Evolutionary conservation across 169 alveolate species (phyloP).

Genomic region (Theileria luwenshuni): DNA sequence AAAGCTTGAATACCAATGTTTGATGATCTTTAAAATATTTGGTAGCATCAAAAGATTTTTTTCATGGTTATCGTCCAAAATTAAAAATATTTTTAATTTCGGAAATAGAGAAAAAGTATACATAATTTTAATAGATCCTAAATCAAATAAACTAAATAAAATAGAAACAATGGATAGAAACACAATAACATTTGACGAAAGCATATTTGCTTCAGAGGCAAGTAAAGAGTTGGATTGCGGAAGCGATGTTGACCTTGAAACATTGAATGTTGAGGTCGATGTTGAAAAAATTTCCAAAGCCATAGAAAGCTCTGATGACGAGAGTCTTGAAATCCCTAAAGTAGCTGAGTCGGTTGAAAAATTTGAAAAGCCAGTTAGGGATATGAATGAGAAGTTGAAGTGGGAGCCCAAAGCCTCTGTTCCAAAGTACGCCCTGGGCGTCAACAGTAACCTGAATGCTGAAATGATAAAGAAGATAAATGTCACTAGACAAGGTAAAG

Average conservation of each 20-base stretch:
- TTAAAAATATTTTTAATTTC: neutral
- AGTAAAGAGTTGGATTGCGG: constrained; percentile 1
- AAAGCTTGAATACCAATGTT: constrained; percentile 8
- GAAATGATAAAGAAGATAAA: constrained; percentile 22
- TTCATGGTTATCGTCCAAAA: neutral
- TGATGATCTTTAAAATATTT: neutral
- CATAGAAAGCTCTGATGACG: neutral
- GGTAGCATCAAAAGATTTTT: neutral
- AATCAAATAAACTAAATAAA: neutral
- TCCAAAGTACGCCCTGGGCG: constrained; percentile 47
- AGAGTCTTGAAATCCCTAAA: neutral
- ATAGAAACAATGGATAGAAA: neutral
- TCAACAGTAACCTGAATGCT: constrained; percentile 37
- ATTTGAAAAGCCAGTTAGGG: neutral
- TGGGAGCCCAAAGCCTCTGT: constrained; percentile 69
- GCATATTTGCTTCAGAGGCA: neutral
- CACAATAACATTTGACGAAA: too few relatives aligned
- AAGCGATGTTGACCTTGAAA: neutral
- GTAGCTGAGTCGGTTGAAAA: neutral
- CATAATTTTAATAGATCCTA: neutral
- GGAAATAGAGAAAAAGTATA: neutral
- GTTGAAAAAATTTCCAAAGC: neutral
- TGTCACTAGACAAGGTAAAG: constrained; percentile 53
- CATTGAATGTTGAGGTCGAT: constrained; percentile 27
- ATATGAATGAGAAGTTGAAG: constrained; percentile 34